Evolutionary conservation across 2,329 filamentous ascomycete genomes (phyloP).

Genomic region (Lachnellula occidentalis): DNA sequence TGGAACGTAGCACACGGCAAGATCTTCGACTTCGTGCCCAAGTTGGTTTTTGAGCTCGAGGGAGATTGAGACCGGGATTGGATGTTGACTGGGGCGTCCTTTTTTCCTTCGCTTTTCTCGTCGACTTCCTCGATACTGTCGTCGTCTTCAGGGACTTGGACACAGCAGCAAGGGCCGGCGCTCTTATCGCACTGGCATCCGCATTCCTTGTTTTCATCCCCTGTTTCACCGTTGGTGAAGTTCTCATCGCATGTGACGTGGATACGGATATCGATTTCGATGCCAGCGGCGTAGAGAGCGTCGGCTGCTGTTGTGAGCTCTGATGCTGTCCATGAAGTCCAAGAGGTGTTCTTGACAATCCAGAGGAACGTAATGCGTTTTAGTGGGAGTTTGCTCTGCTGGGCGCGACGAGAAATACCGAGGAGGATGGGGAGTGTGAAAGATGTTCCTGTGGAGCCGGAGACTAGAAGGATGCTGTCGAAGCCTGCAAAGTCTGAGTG

Average conservation of each 20-base stretch:
- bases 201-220: constrained; percentile 1
- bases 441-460: constrained; percentile 56
- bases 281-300: constrained; percentile 40
- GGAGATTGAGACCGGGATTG: constrained; percentile 2
- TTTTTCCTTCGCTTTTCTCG: constrained; percentile 1
- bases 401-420: constrained; percentile 17
- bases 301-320: constrained; percentile 25
- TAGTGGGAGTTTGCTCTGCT: constrained; percentile 33
- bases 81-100: constrained; percentile 4
- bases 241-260: constrained; percentile 42
- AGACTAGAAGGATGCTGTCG: constrained; percentile 54
- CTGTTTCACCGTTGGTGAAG: constrained; percentile 12
- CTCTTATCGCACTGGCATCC: constrained; percentile 19
- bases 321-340: constrained; percentile 40
- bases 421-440: constrained; percentile 53
- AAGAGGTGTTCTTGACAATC: constrained; percentile 50
- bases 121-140: constrained; percentile 5
- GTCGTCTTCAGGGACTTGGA: background rate
- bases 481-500: constrained; percentile 50
- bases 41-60: constrained; percentile 4
- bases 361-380: constrained; percentile 50
- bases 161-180: constrained; percentile 17
- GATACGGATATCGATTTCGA: constrained; percentile 47
- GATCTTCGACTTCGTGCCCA: constrained; percentile 35
- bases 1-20: constrained; percentile 32